Conservation (phyloP, 768 basidiomycete genomes). For the Russula sp. region DNA sequence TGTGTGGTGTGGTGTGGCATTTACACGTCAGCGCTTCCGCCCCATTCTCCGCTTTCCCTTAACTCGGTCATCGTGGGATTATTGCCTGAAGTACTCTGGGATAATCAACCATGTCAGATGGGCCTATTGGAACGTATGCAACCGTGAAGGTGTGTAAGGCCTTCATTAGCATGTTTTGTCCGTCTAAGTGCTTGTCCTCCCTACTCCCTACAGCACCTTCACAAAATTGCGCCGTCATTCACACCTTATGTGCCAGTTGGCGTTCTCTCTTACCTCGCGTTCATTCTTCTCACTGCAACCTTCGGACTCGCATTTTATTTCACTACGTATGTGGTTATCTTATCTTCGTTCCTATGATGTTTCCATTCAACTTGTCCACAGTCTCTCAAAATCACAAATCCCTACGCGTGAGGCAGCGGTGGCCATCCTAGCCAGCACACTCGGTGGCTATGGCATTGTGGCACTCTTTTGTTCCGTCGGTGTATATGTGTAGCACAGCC, state of each 20-base stretch:
- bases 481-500: constrained; percentile 60
- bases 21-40: constrained; percentile 41
- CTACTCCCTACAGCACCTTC: constrained; percentile 50
- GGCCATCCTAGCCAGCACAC: constrained; percentile 62
- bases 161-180: not conserved
- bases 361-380: constrained; percentile 29
- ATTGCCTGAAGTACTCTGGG: not conserved
- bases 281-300: constrained; percentile 62
- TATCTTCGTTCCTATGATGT: not conserved
- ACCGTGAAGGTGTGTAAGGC: constrained; percentile 41
- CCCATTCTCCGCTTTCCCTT: not conserved
- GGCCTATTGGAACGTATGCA: constrained; percentile 33
- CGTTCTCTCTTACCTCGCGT: constrained; percentile 67
- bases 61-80: not conserved
- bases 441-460: constrained; percentile 85
- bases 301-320: constrained; percentile 89
- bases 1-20: constrained; percentile 24
- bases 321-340: constrained; percentile 54
- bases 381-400: constrained; percentile 66
- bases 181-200: not conserved
- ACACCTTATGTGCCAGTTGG: constrained; percentile 57
- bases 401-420: constrained; percentile 62
- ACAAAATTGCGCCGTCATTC: constrained; percentile 63
- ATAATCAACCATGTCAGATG: constrained; percentile 39
- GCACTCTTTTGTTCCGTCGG: constrained; percentile 82